phyloP scores from a whole-genome alignment of 1,284 basidiomycete species.

The Trametes sp. region DNA sequence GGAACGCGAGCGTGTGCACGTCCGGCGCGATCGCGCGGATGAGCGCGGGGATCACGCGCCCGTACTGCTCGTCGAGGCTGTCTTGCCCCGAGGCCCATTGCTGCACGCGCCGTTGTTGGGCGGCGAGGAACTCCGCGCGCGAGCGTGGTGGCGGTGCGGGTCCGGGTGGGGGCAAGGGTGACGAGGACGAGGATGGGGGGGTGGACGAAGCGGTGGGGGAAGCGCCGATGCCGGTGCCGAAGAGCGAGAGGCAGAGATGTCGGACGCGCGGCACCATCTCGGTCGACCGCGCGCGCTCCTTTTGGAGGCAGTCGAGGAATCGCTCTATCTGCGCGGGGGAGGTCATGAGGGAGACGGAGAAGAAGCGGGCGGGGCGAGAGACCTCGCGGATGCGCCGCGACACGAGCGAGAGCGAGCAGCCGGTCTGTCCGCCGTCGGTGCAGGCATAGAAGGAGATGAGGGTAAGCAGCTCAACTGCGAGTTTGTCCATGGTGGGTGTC shows the following conservation, averaged over 20 bases:
- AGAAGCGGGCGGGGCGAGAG: conserved; percentile 30
- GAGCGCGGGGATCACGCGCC: conserved; percentile 24
- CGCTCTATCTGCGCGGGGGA: conserved; percentile 24
- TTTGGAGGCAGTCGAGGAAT: conserved; percentile 26
- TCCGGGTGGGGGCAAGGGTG: not conserved
- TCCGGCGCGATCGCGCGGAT: conserved; percentile 25
- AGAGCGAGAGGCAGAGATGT: conserved; percentile 31
- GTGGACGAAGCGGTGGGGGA: not conserved
- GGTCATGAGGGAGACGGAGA: conserved; percentile 26
- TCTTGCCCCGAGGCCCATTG: conserved; percentile 21
- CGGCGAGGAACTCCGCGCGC: conserved; percentile 24
- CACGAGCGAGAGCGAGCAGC: conserved; percentile 26
- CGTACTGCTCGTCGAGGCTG: conserved; percentile 26
- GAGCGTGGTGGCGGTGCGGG: conserved; percentile 14
- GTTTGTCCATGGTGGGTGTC: conserved; percentile 23
- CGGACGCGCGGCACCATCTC: conserved; percentile 28
- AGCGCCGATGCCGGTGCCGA: conserved; percentile 15
- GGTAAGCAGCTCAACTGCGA: conserved; percentile 31
- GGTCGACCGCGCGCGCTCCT: conserved; percentile 19
- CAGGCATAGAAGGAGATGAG: conserved; percentile 27
- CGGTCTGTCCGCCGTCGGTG: conserved; percentile 28
- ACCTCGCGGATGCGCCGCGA: conserved; percentile 28
- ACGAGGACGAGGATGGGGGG: not conserved
- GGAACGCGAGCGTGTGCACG: conserved; percentile 23
- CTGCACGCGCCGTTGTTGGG: conserved; percentile 22